phyloP scores from a whole-genome alignment of 1,284 basidiomycete genomes.

The Ganoderma meredithae region DNA sequence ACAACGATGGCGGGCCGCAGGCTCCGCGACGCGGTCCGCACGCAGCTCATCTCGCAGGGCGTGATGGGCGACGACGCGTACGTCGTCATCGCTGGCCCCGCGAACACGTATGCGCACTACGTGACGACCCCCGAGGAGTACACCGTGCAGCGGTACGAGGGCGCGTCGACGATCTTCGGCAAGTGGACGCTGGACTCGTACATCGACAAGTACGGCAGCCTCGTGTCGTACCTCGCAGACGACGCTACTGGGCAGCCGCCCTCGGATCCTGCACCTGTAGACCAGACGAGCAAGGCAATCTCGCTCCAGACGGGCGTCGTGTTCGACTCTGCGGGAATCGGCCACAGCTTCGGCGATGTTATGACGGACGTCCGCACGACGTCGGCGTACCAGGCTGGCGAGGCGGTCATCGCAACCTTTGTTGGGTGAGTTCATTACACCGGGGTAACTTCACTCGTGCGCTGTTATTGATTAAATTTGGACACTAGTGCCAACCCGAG shows the following conservation, averaged over 20 bases:
- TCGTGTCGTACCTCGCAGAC: conserved; percentile 69
- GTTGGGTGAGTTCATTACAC: conserved; percentile 52
- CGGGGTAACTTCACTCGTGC: neutral
- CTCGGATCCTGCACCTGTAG: conserved; percentile 71
- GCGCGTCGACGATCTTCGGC: conserved; percentile 83
- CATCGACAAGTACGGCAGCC: conserved; percentile 76
- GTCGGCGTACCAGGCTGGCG: conserved; percentile 59
- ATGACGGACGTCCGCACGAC: conserved; percentile 62
- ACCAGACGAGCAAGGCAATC: conserved; percentile 72
- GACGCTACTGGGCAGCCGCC: conserved; percentile 51
- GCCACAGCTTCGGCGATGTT: conserved; percentile 72
- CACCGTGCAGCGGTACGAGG: conserved; percentile 81
- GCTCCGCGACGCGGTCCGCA: conserved; percentile 63
- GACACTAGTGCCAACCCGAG: conserved; percentile 68
- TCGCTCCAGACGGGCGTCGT: conserved; percentile 75
- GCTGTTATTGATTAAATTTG: neutral
- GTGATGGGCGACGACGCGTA: conserved; percentile 72
- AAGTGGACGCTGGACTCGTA: conserved; percentile 82
- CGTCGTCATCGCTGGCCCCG: conserved; percentile 81
- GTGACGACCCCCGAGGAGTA: conserved; percentile 82
- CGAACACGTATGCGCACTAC: conserved; percentile 84
- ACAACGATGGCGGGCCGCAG: conserved; percentile 65
- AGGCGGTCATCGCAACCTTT: conserved; percentile 70
- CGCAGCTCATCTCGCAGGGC: conserved; percentile 66
- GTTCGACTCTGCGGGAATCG: conserved; percentile 63